phyloP scores from a whole-genome alignment of 306 rosid genomes.

The Vicia faba region DNA sequence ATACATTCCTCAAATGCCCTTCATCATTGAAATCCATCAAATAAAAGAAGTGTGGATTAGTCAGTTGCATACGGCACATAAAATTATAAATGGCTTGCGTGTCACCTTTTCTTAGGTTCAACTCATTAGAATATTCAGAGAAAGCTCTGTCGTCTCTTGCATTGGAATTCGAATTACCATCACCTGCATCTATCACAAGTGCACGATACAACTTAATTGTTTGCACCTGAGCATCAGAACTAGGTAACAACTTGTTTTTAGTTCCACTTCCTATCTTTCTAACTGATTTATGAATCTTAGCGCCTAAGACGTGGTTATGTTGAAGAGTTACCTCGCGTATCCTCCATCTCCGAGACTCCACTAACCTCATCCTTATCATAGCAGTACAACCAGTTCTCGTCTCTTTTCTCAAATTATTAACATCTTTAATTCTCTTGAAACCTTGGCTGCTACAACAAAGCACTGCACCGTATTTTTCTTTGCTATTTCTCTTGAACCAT shows the following conservation, averaged over 20 bases:
- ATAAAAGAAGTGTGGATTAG: conserved; percentile 91
- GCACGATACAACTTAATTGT: conserved; percentile 83
- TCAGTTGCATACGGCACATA: conserved; percentile 87
- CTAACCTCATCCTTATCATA: conserved; percentile 86
- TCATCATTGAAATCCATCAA: conserved; percentile 87
- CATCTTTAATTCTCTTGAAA: conserved; percentile 87
- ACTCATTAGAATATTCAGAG: conserved; percentile 48
- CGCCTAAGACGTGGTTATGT: conserved; percentile 85
- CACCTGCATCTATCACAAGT: conserved; percentile 80
- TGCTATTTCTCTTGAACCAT: conserved; percentile 93
- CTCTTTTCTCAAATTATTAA: conserved; percentile 82
- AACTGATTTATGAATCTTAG: conserved; percentile 59
- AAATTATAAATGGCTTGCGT: conserved; percentile 88
- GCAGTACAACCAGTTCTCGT: conserved; percentile 99
- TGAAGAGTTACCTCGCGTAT: conserved; percentile 78
- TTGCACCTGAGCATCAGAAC: conserved; percentile 62
- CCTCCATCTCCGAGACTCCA: conserved; percentile 92
- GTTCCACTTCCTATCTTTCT: conserved; percentile 65
- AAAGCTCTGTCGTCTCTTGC: conserved; percentile 47
- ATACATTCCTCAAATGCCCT: conserved; percentile 74
- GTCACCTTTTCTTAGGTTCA: conserved; percentile 84
- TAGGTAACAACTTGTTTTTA: conserved; percentile 58
- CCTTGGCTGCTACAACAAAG: conserved; percentile 99
- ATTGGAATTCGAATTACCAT: conserved; percentile 45
- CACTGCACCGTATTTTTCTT: conserved; percentile 94